Conservation (phyloP, 768 basidiomycete genomes). For the Mycena metata region DNA sequence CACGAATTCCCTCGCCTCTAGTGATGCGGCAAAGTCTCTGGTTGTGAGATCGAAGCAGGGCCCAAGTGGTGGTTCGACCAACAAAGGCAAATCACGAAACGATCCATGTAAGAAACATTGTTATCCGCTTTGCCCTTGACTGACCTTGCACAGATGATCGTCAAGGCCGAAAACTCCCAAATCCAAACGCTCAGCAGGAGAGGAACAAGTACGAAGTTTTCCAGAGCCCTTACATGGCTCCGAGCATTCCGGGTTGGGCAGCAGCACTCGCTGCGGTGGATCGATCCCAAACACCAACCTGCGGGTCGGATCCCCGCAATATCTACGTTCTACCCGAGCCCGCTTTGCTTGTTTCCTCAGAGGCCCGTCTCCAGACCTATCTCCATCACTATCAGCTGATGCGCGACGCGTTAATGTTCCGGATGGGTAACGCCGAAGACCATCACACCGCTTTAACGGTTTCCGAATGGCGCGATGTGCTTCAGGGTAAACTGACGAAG, state of each 20-base stretch:
- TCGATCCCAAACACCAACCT: not conserved
- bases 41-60: too few species aligned
- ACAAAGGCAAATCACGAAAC: too few species aligned
- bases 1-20: not conserved
- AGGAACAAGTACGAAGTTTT: not conserved
- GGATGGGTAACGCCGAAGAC: not conserved
- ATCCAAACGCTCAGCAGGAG: not conserved
- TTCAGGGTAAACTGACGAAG: not conserved
- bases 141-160: not conserved
- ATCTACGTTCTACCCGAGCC: constrained; percentile 4
- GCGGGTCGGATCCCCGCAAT: not conserved
- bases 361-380: not conserved
- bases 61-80: too few species aligned
- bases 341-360: not conserved
- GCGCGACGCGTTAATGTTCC: not conserved
- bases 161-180: not conserved
- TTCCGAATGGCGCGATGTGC: constrained; percentile 4
- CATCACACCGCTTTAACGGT: not conserved
- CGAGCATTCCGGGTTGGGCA: not conserved
- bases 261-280: not conserved
- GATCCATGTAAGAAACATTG: not conserved
- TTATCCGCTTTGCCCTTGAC: not conserved
- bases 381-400: constrained; percentile 10
- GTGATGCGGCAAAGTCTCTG: not conserved
- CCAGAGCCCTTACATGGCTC: not conserved